Conservation (phyloP, 345 rosid species). For the Eucalyptus fibrosa region DNA sequence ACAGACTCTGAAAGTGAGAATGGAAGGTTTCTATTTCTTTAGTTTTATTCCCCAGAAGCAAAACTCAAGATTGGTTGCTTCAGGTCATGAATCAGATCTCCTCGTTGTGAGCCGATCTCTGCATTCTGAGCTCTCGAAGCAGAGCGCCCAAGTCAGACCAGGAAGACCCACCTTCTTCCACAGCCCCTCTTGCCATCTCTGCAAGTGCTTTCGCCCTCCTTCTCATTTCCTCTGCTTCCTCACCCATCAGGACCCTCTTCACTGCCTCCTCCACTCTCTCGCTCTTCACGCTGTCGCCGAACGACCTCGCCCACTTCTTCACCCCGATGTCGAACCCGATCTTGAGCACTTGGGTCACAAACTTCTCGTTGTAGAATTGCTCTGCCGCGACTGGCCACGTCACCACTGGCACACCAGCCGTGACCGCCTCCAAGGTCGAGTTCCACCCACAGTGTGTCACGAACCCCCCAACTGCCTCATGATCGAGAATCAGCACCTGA, state of each 20-base stretch:
- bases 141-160: constrained; percentile 2
- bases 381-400: constrained; percentile 48
- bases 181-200: constrained; percentile 16
- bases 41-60: neutral
- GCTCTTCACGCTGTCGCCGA: constrained; percentile 7
- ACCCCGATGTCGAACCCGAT: constrained; percentile 36
- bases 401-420: constrained; percentile 44
- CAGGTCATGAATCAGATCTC: neutral
- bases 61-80: neutral
- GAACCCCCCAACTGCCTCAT: constrained; percentile 42
- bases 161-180: constrained; percentile 31
- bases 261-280: constrained; percentile 26
- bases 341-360: constrained; percentile 23
- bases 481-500: constrained; percentile 44
- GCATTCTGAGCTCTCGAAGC: neutral
- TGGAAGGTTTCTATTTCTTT: neutral
- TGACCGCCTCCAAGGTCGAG: constrained; percentile 38
- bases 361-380: constrained; percentile 52
- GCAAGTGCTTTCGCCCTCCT: neutral
- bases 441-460: constrained; percentile 75
- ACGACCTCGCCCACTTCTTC: neutral
- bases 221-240: constrained; percentile 24
- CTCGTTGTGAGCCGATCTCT: neutral
- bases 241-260: constrained; percentile 30
- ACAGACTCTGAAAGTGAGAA: neutral